Base-by-base conservation (phyloP, 192 early-diverging fungal genomes). In the Gaertneriomyces semiglobifer region DNA sequence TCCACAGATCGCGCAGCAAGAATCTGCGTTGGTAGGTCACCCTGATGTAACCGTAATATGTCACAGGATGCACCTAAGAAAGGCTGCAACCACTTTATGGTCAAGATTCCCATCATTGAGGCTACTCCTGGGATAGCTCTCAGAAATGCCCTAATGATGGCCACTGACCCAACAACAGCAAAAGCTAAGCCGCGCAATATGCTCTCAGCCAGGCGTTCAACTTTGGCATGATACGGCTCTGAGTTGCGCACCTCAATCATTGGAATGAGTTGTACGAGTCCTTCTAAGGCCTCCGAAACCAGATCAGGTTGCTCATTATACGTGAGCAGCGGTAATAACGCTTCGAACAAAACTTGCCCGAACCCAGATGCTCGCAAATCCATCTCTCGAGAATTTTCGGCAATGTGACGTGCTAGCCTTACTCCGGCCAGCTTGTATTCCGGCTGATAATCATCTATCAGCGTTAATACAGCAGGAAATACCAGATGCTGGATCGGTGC, bases 371-470 rank as follows among this genome's bases (percentile, higher is more conserved):
- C 56, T 6, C 72, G 71, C 10, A 78, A 42, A 42, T 67, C 69
- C 53, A 46, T 46, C 7, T 63, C 60, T 10, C 65, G n/a, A 7
- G 63, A 66, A 18, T 64, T 60, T 39, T 46, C 44, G 9, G 74
- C 51, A 18, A 78, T 18, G 16, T 66, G 52, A 5, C 54, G 52
- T 20, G 65, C 33, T 11, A 74, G 60, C 9, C 20, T 43, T 3
- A 71, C 61, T n/a, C 76, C 76, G 18, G 59, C 33, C 6, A 19
- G 7, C 56, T 78, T 78, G 66, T 74, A 74, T 4, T 4, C 43
- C 10, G 68, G 72, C 5, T 78, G 65, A 52, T 71, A 71, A 58
- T 78, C 76, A 57, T 78, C 76, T 0, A 78, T 61, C 6, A 78
- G 61, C 5, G 50, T 56, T 11, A 78, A 53, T 4, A 78, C 20